These are phyloP conservation scores for Salix brachista DNA, from an alignment of 345 rosid genomes.

Conservation along the genomic window DNA sequence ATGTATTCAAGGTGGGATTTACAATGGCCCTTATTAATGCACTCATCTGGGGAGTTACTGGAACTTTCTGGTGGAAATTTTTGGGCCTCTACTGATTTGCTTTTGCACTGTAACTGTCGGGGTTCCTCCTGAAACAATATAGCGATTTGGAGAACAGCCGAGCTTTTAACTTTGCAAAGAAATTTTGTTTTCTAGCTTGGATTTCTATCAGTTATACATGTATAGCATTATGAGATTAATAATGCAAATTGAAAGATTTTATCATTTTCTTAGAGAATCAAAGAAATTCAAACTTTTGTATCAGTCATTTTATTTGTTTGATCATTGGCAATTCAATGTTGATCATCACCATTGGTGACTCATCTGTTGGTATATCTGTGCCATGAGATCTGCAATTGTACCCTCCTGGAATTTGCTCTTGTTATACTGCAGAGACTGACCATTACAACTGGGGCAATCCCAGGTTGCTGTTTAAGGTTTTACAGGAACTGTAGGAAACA, in stretches of 20 bases:
- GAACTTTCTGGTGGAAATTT: conserved; percentile 94
- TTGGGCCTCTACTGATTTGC: conserved; percentile 74
- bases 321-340: not conserved
- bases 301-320: not conserved
- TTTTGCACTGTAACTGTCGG: conserved; percentile 9
- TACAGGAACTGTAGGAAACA: not conserved
- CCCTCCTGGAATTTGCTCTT: not conserved
- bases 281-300: not conserved
- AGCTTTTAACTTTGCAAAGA: not conserved
- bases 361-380: not conserved
- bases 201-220: not conserved
- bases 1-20: conserved; percentile 81
- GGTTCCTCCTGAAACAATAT: not conserved
- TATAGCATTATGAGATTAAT: not conserved
- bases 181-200: not conserved
- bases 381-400: not conserved
- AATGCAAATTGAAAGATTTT: not conserved
- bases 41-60: conserved; percentile 76
- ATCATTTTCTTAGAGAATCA: not conserved
- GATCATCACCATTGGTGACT: not conserved
- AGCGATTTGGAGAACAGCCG: not conserved
- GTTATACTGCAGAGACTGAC: not conserved
- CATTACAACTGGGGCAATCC: not conserved
- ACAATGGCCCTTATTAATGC: conserved; percentile 71
- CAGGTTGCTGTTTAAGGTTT: not conserved